phyloP scores from a whole-genome alignment of 345 rosid species.

The Eucalyptus tenuipes region DNA sequence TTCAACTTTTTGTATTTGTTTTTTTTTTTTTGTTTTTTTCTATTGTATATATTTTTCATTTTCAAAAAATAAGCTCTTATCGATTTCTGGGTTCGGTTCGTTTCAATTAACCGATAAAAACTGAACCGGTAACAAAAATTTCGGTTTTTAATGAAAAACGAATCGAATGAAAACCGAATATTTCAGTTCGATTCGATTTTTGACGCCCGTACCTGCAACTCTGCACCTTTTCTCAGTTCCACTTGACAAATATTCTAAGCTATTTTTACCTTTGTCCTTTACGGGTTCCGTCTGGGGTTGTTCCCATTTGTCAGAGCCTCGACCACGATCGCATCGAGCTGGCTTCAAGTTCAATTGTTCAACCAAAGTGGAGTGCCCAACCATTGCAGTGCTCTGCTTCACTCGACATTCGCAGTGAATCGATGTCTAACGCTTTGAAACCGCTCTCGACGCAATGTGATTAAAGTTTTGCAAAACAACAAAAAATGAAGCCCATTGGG shows the following conservation, averaged over 20 bases:
- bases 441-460: background rate
- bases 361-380: background rate
- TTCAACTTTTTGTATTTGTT: too few species aligned
- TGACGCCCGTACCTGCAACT: too few species aligned
- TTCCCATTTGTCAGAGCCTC: background rate
- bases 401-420: background rate
- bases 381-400: background rate
- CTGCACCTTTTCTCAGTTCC: rapidly evolving
- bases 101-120: too few species aligned
- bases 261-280: background rate
- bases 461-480: background rate
- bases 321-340: background rate
- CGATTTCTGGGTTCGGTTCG: too few species aligned
- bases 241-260: background rate
- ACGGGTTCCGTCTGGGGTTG: background rate
- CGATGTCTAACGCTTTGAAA: background rate
- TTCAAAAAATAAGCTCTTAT: too few species aligned
- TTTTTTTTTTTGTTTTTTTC: too few species aligned
- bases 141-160: too few species aligned
- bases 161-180: too few species aligned
- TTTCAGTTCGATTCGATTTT: too few species aligned
- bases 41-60: too few species aligned
- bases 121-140: too few species aligned
- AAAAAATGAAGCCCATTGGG: background rate
- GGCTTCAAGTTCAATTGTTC: background rate